Conservation (phyloP, 2,329 filamentous ascomycete species). For the Lomentospora prolificans region DNA sequence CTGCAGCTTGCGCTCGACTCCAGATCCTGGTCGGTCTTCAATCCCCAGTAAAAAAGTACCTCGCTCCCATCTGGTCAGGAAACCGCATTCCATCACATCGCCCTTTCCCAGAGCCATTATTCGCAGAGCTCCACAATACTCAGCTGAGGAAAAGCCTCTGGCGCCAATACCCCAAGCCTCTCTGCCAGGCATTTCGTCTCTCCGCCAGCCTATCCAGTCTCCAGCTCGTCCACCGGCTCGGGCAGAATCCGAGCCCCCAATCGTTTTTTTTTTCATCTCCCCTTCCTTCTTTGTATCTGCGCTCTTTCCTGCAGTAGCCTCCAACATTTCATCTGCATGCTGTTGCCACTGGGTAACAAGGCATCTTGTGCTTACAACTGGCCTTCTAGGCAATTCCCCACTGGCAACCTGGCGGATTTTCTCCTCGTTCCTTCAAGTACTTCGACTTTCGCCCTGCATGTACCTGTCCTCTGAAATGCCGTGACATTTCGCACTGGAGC, state of each 20-base stretch:
- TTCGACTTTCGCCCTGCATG: slow-evolving; percentile 1
- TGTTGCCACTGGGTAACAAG: slow-evolving; percentile 1
- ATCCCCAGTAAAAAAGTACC: no score
- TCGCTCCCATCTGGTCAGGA: no score
- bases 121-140: background rate
- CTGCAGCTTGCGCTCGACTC: no score
- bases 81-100: no score
- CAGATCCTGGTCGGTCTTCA: no score
- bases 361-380: slow-evolving; percentile 3
- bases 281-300: background rate
- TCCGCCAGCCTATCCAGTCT: background rate
- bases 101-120: no score
- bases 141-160: slow-evolving; percentile 1
- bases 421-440: slow-evolving; percentile 5
- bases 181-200: background rate
- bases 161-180: background rate
- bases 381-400: background rate
- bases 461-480: slow-evolving; percentile 6
- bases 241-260: background rate
- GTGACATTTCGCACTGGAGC: slow-evolving; percentile 7
- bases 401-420: background rate
- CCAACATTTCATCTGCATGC: background rate
- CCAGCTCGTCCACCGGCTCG: background rate
- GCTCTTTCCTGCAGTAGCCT: background rate
- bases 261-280: background rate